Conservation (phyloP, 2,329 filamentous ascomycete species). For the Tolypocladium pustulatum region DNA sequence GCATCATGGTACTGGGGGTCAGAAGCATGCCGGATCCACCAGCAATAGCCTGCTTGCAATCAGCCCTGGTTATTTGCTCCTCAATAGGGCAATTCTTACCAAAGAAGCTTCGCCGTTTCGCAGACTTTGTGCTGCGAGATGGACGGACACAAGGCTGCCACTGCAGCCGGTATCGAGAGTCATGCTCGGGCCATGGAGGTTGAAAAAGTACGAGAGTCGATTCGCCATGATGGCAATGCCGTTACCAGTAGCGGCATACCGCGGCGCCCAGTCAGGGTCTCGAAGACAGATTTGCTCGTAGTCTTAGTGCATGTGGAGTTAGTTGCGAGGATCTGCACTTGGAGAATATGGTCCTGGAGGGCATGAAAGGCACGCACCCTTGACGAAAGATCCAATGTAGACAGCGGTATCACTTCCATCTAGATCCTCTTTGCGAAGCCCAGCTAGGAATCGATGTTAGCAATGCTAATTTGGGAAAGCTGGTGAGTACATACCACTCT, state of each 20-base stretch:
- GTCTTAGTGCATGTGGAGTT: conserved; percentile 20
- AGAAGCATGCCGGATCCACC: conserved; percentile 43
- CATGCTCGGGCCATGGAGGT: conserved; percentile 44
- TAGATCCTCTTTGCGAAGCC: conserved; percentile 30
- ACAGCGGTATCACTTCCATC: conserved; percentile 34
- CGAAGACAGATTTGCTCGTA: conserved; percentile 39
- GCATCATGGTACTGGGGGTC: conserved; percentile 43
- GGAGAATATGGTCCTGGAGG: neutral
- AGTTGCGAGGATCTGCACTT: neutral
- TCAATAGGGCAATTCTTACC: conserved; percentile 12
- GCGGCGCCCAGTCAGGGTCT: conserved; percentile 37
- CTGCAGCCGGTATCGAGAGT: conserved; percentile 52
- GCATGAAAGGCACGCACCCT: conserved; percentile 20
- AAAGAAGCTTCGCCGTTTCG: conserved; percentile 31
- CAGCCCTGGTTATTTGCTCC: neutral
- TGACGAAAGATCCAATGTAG: conserved; percentile 40
- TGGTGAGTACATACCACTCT: conserved; percentile 28
- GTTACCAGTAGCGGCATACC: conserved; percentile 42
- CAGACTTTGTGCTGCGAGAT: conserved; percentile 41
- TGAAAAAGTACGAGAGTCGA: conserved; percentile 43
- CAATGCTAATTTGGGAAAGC: neutral
- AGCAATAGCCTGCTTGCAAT: conserved; percentile 28
- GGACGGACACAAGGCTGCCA: conserved; percentile 41
- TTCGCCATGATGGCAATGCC: conserved; percentile 44
- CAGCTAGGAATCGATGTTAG: conserved; percentile 19